A percentile compares a stretch with the other conserved stretches of the same genome.
Evolutionary conservation across 495 filamentous ascomycete species (phyloP).

Genomic region (Pyronema domesticum): DNA sequence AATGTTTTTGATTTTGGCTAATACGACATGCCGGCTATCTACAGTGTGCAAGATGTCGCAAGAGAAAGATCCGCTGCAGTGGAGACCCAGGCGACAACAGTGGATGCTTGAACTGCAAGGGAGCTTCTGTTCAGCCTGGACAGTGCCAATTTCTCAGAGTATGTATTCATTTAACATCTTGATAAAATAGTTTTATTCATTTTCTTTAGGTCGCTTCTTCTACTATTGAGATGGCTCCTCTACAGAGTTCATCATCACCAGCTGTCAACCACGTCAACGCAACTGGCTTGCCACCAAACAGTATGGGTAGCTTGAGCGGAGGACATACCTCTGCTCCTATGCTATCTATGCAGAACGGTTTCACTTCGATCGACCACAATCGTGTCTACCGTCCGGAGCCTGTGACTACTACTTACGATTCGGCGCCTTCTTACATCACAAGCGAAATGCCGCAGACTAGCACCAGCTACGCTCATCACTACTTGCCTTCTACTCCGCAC

Average conservation of each 20-base stretch:
- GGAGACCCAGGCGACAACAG: conserved; percentile 59
- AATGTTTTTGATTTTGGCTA: not conserved
- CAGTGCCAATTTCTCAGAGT: conserved; percentile 23
- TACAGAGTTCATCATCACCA: conserved; percentile 10
- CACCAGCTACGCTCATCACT: too few relatives aligned
- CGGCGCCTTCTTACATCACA: too few relatives aligned
- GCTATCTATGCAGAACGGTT: too few relatives aligned
- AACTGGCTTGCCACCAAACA: conserved; percentile 9
- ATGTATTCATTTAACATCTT: conserved; percentile 4
- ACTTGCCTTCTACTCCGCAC: too few relatives aligned
- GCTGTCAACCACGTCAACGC: conserved; percentile 7
- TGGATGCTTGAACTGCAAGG: conserved; percentile 70
- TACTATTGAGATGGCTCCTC: conserved; percentile 15
- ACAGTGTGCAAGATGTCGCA: conserved; percentile 79
- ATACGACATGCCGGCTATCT: conserved; percentile 4
- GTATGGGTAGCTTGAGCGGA: not conserved
- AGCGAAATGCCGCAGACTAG: too few relatives aligned
- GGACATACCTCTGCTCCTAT: too few relatives aligned
- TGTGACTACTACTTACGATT: too few relatives aligned
- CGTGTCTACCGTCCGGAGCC: too few relatives aligned
- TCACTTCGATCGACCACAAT: too few relatives aligned
- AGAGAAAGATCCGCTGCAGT: conserved; percentile 91
- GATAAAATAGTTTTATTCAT: not conserved
- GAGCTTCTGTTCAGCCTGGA: conserved; percentile 34
- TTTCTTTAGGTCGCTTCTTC: conserved; percentile 20